Percentiles rank a stretch among this genome's conserved stretches.
Evolutionary conservation across 768 basidiomycete genomes (phyloP).

Genomic region (Candolleomyces eurysporus): DNA sequence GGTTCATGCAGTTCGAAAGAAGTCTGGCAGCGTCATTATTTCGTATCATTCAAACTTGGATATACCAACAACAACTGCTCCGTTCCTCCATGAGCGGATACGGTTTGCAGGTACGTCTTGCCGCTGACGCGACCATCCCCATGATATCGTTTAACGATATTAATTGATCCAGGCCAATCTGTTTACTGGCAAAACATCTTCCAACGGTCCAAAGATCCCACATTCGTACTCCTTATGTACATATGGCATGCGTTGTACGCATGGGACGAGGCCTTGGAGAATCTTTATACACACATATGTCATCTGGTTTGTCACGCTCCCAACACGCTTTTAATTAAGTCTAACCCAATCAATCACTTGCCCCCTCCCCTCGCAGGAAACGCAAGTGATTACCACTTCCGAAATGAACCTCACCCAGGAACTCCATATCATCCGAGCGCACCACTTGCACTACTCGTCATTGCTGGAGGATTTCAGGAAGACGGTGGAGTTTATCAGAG

Average conservation of each 20-base stretch:
- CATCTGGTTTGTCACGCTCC: constrained; percentile 18
- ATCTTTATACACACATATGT: constrained; percentile 49
- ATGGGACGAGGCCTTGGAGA: constrained; percentile 59
- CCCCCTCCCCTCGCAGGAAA: constrained; percentile 28
- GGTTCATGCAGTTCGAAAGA: constrained; percentile 44
- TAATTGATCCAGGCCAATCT: constrained; percentile 29
- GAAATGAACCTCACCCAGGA: constrained; percentile 46
- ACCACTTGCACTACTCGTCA: constrained; percentile 47
- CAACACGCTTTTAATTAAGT: no score
- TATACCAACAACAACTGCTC: constrained; percentile 36
- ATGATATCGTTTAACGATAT: no score
- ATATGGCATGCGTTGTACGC: constrained; percentile 62
- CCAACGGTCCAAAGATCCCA: constrained; percentile 45
- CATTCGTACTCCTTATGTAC: constrained; percentile 50
- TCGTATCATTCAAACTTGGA: constrained; percentile 41
- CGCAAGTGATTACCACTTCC: constrained; percentile 37
- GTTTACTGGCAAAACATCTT: constrained; percentile 49
- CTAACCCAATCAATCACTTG: no score
- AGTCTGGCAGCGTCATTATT: constrained; percentile 43
- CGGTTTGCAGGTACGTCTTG: constrained; percentile 37
- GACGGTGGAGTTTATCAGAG: constrained; percentile 42
- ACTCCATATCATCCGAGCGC: constrained; percentile 51
- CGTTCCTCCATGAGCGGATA: constrained; percentile 42
- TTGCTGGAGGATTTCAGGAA: constrained; percentile 48
- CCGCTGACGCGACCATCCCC: neutral